Percentiles rank a stretch among this genome's conserved stretches.
phyloP scores from a whole-genome alignment of 495 filamentous ascomycete genomes.

The Beverwykella pulmonaria region DNA sequence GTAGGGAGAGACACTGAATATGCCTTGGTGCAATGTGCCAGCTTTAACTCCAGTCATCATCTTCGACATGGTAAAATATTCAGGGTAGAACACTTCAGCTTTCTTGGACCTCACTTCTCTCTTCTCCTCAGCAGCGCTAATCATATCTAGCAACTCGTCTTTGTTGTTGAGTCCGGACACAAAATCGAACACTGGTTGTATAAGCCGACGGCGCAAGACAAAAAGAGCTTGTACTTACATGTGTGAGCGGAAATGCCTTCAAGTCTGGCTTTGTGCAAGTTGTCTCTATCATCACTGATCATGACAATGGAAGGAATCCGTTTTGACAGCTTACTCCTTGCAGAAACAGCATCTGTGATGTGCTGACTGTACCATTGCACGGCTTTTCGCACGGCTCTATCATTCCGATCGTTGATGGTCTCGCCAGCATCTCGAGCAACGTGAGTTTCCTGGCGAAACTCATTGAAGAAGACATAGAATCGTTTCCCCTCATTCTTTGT shows the following conservation, averaged over 20 bases:
- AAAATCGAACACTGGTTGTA: constrained; percentile 66
- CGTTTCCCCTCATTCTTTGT: constrained; percentile 94
- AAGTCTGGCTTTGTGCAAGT: constrained; percentile 75
- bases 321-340: constrained; percentile 57
- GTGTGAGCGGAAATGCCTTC: constrained; percentile 62
- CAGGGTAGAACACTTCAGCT: constrained; percentile 72
- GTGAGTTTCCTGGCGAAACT: constrained; percentile 91
- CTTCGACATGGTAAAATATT: constrained; percentile 85
- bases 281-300: constrained; percentile 89
- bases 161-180: constrained; percentile 81
- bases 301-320: constrained; percentile 80
- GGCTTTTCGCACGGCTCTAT: constrained; percentile 83
- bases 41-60: constrained; percentile 89
- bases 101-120: constrained; percentile 64
- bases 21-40: constrained; percentile 86
- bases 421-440: constrained; percentile 73
- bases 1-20: constrained; percentile 94
- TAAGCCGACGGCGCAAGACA: neutral
- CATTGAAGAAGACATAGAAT: constrained; percentile 99
- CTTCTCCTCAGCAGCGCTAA: constrained; percentile 71
- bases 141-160: constrained; percentile 90
- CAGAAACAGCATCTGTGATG: constrained; percentile 60
- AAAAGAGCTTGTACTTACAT: constrained; percentile 20
- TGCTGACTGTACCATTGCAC: constrained; percentile 89
- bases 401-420: constrained; percentile 95